phyloP scores from a whole-genome alignment of 805 yeast species.

The Isabelozyma rhagii region DNA sequence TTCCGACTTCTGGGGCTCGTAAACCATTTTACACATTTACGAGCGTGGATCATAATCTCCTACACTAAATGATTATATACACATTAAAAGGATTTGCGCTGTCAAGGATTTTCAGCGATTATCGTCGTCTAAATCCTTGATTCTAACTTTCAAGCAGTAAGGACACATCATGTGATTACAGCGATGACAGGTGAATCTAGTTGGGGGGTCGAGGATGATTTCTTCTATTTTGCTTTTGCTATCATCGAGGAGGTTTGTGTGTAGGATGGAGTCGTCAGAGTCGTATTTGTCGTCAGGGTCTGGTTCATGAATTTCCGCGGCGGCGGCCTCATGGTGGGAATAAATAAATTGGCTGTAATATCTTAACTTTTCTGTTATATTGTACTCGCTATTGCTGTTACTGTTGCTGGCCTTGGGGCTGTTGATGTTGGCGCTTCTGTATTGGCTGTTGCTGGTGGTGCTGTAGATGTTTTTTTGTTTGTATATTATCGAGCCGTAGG shows the following conservation, averaged over 20 bases:
- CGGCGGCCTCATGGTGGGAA: background rate
- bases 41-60: background rate
- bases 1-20: too few species aligned
- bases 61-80: background rate
- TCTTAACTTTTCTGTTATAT: slow-evolving; percentile 13
- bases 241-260: background rate
- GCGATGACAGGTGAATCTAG: slow-evolving; percentile 34
- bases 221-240: slow-evolving; percentile 4
- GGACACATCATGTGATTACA: slow-evolving; percentile 45
- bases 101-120: background rate
- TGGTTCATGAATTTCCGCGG: background rate
- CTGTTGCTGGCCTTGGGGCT: background rate
- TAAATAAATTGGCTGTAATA: slow-evolving; percentile 24
- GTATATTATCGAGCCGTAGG: slow-evolving; percentile 30
- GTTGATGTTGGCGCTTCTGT: background rate
- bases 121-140: slow-evolving; percentile 21
- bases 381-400: background rate
- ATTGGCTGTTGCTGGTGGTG: background rate
- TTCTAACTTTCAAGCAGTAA: slow-evolving; percentile 33
- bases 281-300: background rate
- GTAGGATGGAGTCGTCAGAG: background rate
- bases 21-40: too few species aligned
- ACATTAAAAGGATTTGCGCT: background rate
- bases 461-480: slow-evolving; percentile 5
- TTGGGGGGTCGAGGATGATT: slow-evolving; percentile 25